These are phyloP conservation scores for Pontederia paniculata DNA, from an alignment of 176 grass and related monocot genomes.

Conservation along the genomic window DNA sequence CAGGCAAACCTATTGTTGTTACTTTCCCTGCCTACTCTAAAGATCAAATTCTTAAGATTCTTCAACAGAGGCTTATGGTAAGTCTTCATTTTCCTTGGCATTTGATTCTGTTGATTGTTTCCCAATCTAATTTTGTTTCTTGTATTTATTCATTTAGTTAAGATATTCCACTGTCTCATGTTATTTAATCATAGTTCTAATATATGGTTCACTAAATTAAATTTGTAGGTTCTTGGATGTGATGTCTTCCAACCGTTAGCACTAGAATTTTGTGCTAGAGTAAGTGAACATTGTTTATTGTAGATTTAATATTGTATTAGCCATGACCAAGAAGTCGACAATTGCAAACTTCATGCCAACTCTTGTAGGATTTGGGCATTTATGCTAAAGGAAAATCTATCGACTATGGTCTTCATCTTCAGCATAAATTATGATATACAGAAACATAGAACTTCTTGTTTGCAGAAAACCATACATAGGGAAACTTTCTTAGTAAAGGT, in stretches of 20 bases:
- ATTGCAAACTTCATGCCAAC: background rate
- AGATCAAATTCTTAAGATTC: conserved; percentile 79
- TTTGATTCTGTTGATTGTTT: background rate
- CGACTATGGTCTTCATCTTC: too few relatives aligned
- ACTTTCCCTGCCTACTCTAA: conserved; percentile 86
- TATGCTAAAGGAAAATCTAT: background rate
- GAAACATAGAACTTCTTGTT: too few relatives aligned
- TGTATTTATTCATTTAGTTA: background rate
- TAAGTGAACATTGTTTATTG: conserved; percentile 26
- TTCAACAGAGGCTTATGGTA: conserved; percentile 80
- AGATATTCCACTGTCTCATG: background rate
- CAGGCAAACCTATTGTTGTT: conserved; percentile 74
- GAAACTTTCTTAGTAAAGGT: too few relatives aligned
- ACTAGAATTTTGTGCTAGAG: conserved; percentile 83
- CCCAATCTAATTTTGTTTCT: background rate
- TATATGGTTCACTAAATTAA: conserved; percentile 10
- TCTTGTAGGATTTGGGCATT: background rate
- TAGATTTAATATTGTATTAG: background rate
- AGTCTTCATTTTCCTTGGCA: background rate
- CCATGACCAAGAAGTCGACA: too few relatives aligned
- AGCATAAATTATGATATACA: too few relatives aligned
- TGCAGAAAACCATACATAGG: too few relatives aligned
- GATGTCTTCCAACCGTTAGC: conserved; percentile 76
- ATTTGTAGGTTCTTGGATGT: conserved; percentile 61
- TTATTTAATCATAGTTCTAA: background rate